A percentile compares a stretch with the other conserved stretches of the same genome.
These are phyloP conservation scores for Vigna radiata DNA, from an alignment of 306 rosid genomes.

Conservation along the genomic window DNA sequence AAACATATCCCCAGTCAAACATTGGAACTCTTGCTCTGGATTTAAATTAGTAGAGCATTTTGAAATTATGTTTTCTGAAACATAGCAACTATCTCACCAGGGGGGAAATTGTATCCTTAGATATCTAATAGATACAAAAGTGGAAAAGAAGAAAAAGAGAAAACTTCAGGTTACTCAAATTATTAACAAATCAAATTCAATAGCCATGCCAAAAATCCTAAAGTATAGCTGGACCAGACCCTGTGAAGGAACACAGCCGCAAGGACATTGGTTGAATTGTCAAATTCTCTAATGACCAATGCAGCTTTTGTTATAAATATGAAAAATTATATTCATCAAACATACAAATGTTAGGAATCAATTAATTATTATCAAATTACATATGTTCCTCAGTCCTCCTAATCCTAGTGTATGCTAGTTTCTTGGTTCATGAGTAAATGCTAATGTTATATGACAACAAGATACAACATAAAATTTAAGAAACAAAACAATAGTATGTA, in stretches of 20 bases:
- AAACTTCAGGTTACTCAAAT: neutral
- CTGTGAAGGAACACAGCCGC: neutral
- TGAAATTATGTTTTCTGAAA: neutral
- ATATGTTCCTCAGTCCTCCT: neutral
- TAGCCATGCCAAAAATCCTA: neutral
- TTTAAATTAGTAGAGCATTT: neutral
- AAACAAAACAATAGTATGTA: neutral
- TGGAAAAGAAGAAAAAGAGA: neutral
- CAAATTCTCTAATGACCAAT: neutral
- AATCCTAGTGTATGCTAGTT: neutral
- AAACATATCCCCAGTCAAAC: neutral
- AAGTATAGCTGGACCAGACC: neutral
- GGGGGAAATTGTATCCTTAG: neutral
- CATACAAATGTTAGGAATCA: neutral
- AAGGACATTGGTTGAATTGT: neutral
- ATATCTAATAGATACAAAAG: neutral
- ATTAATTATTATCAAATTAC: neutral
- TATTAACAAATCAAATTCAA: neutral
- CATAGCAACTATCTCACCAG: neutral
- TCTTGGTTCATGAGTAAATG: neutral
- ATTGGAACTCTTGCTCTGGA: neutral
- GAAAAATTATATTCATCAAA: neutral
- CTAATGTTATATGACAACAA: neutral
- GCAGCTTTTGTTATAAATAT: conserved; percentile 4
- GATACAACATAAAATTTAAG: neutral